A percentile compares a stretch with the other conserved stretches of the same genome.
phyloP scores from a whole-genome alignment of 1,284 basidiomycete genomes.

The Leccinum subrobustum region DNA sequence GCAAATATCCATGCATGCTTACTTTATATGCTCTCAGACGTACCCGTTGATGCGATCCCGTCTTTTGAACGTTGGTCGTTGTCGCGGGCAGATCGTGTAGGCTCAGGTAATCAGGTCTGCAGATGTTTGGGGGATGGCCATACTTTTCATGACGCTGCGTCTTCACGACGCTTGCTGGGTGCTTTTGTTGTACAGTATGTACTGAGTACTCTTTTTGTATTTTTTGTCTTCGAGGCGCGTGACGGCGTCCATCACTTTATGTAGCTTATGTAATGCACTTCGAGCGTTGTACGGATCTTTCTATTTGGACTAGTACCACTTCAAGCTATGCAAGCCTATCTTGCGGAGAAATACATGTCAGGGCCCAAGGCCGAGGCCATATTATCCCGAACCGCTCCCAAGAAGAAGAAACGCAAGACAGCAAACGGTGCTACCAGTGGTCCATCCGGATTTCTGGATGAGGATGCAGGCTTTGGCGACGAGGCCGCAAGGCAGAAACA shows the following conservation, averaged over 20 bases:
- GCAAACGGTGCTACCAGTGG: conserved; percentile 36
- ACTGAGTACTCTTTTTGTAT: too few relatives aligned
- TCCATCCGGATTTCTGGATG: conserved; percentile 55
- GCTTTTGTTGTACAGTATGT: too few relatives aligned
- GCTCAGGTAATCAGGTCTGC: not conserved
- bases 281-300: not conserved
- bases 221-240: too few relatives aligned
- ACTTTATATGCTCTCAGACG: not conserved
- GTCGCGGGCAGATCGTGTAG: not conserved
- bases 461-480: conserved; percentile 66
- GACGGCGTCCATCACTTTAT: too few relatives aligned
- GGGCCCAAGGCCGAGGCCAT: conserved; percentile 97
- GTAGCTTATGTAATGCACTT: conserved; percentile 14
- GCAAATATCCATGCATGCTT: not conserved
- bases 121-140: not conserved
- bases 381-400: conserved; percentile 58
- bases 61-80: not conserved
- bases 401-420: conserved; percentile 72
- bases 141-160: not conserved
- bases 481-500: conserved; percentile 33
- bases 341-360: conserved; percentile 91
- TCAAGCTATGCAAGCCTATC: conserved; percentile 62
- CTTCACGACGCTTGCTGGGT: not conserved
- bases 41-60: not conserved
- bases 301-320: not conserved